A percentile compares a stretch with the other conserved stretches of the same genome.
Evolutionary conservation across 2,329 filamentous ascomycete genomes (phyloP).

Genomic region (Pseudocercospora musae): DNA sequence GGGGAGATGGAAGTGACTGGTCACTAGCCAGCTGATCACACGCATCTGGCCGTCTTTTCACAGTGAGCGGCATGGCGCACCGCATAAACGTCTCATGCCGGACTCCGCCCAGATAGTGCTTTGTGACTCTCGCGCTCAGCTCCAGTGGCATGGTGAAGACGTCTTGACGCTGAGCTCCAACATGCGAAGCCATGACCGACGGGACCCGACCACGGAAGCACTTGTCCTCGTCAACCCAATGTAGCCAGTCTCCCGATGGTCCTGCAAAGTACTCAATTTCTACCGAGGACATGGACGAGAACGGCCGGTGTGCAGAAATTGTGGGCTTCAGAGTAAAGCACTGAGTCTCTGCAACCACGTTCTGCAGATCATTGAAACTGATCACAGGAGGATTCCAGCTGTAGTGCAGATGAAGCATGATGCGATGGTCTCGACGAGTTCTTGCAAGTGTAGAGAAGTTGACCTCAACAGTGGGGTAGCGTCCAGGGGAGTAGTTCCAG

Average conservation of each 20-base stretch:
- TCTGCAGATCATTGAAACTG: slow-evolving; percentile 22
- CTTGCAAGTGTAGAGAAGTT: slow-evolving; percentile 17
- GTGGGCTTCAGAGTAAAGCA: slow-evolving; percentile 19
- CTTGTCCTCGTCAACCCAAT: slow-evolving; percentile 16
- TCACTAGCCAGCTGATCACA: slow-evolving; percentile 10
- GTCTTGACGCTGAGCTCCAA: slow-evolving; percentile 22
- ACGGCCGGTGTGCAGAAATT: slow-evolving; percentile 4
- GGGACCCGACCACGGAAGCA: slow-evolving; percentile 23
- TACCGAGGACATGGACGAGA: slow-evolving; percentile 8
- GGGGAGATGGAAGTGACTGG: slow-evolving; percentile 9
- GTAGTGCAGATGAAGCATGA: slow-evolving; percentile 22
- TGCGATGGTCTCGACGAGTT: background rate
- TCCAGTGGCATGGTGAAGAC: slow-evolving; percentile 27
- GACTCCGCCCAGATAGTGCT: slow-evolving; percentile 19
- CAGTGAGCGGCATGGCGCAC: slow-evolving; percentile 24
- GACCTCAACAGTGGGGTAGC: slow-evolving; percentile 19
- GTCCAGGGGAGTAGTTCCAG: slow-evolving; percentile 16
- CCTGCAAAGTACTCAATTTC: slow-evolving; percentile 21
- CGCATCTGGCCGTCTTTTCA: slow-evolving; percentile 23
- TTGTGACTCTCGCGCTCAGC: slow-evolving; percentile 18
- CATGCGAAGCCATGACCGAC: slow-evolving; percentile 11
- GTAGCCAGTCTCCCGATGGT: slow-evolving; percentile 18
- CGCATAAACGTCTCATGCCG: slow-evolving; percentile 25
- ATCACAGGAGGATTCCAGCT: slow-evolving; percentile 22
- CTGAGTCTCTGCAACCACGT: slow-evolving; percentile 21